Base-by-base conservation (phyloP, 192 early-diverging fungal genomes). In the Linnemannia elongata region DNA sequence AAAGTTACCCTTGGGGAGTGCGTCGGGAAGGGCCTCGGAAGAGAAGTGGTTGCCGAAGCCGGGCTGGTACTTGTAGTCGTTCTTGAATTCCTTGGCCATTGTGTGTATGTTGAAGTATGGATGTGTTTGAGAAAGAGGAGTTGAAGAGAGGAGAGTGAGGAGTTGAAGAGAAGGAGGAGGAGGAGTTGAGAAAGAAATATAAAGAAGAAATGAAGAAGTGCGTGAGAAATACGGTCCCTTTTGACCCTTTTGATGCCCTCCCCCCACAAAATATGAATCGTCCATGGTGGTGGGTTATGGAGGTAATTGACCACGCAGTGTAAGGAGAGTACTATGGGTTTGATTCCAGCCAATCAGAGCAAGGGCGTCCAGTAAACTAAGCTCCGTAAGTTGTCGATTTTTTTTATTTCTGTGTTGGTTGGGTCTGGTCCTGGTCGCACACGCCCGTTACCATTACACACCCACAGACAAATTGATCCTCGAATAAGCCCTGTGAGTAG, bases 1-100 rank as follows among this genome's bases (percentile, higher is more conserved):
- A 72, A 35, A 13, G 78, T 63, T 87, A 95, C 94, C 94, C 39
- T 93, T 93, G 9, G 98, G 98, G 24, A 99, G 94, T 44, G 97
- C 94, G 57, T 93, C 95, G 39, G 88, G 79, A 9, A 98, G 91
- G 9, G 96, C 96, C 89, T 97, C 97, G 20, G 95, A 93, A 49
- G 93, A 91, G 76, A 97, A 97, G 86, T 95, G 92, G 90, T 97
- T 99, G 42, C 96, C 96, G 75, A 98, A 99, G 15, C 98, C 98
- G 33, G 90, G 80, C 49, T 93, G 90, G 88, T 99, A 98, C 69
- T 84, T 63, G 86, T 93, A 92, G 66, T 80, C 72, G 77, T 88
- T 83, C 80, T 74, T 73, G 75, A 78, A 80, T 22, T 87, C 74
- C 49, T 52, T 52, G 22, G 79, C 72, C 81, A 83, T 83, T 39